phyloP scores from a whole-genome alignment of 2,329 filamentous ascomycete genomes.

The Pestalotiopsis sp. region DNA sequence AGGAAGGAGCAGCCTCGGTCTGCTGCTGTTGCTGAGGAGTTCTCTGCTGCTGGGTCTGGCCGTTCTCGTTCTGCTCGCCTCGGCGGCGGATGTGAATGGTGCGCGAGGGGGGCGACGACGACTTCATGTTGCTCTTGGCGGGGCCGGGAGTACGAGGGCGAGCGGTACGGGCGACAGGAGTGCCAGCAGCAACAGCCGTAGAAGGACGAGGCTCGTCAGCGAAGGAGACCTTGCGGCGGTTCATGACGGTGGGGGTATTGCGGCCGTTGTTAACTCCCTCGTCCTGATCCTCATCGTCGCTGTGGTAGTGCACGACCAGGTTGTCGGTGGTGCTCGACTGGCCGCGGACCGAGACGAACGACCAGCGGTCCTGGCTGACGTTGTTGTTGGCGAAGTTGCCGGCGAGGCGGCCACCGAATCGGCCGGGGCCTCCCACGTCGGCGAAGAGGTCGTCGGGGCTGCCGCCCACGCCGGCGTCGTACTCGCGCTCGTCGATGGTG shows the following conservation, averaged over 20 bases:
- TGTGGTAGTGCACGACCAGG: background rate
- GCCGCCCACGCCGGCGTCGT: no score
- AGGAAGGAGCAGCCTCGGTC: background rate
- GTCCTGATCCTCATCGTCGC: background rate
- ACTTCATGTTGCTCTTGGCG: background rate
- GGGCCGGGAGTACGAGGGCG: no score
- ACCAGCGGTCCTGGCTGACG: background rate
- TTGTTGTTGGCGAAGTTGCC: background rate
- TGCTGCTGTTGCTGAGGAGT: background rate
- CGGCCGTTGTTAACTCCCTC: background rate
- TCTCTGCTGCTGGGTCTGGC: background rate
- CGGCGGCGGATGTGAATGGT: background rate
- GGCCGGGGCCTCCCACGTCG: no score
- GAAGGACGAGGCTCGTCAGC: background rate
- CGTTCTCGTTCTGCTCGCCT: background rate
- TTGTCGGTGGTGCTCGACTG: constrained; percentile 1
- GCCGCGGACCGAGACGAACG: constrained; percentile 8
- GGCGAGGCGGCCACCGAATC: background rate
- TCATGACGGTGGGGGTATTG: background rate
- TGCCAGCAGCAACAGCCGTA: background rate
- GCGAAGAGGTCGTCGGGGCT: no score
- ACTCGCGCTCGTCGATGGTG: background rate
- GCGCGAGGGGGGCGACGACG: background rate
- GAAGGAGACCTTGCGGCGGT: constrained; percentile 6
- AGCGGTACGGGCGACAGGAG: background rate